Base-by-base conservation (phyloP, 2,329 filamentous ascomycete genomes). In the Ceratocystis variospora region DNA sequence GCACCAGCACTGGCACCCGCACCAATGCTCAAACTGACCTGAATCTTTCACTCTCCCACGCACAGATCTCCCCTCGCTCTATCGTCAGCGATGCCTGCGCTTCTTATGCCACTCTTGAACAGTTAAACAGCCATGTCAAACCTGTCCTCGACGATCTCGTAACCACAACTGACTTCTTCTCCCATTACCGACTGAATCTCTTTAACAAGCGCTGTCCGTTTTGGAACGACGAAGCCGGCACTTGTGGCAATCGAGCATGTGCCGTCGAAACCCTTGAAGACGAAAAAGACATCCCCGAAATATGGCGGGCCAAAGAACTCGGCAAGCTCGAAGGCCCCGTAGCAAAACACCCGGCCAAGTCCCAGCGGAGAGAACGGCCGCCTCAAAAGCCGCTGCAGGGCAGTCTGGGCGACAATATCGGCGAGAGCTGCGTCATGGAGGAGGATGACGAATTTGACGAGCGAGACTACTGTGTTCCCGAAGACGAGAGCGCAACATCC, bases 391-490 rank as follows among this genome's bases (percentile, higher is more conserved):
- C 94, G 22, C 78, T 97, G 5, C 85, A 90, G 71, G 93, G 93
- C 17, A 82, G 86, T 71, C 77, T 99, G 7, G 94, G 94, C 61
- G 90, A 92, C 63, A 79, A 87, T 66, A 93, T 96, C 0, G 91
- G 90, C 64, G 94, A 99, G 78, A 96, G 90, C 75, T 99, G 94
- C 74, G 91, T 99, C 59, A 87, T 97, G 19, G 94, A 99, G 77
- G 96, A 96, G 73, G 93, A 97, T 72, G 93, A 96, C 72, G 93
- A 96, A 76, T 96, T 91, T 76, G 93, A 97, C 77, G 89, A 96
- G 71, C 84, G 94, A 70, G 94, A 99, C 74, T 99, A 97, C 76
- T 99, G 94, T 76, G 85, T 97, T 3, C 90, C 91, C 0, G 94
- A 99, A 72, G 94, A 99, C 73, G 92, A 97, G 77, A 89, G 89